A percentile compares a stretch with the other conserved stretches of the same genome.
These are phyloP conservation scores for Xylaria multiplex DNA, from an alignment of 2,329 filamentous ascomycete genomes.

Conservation along the genomic window DNA sequence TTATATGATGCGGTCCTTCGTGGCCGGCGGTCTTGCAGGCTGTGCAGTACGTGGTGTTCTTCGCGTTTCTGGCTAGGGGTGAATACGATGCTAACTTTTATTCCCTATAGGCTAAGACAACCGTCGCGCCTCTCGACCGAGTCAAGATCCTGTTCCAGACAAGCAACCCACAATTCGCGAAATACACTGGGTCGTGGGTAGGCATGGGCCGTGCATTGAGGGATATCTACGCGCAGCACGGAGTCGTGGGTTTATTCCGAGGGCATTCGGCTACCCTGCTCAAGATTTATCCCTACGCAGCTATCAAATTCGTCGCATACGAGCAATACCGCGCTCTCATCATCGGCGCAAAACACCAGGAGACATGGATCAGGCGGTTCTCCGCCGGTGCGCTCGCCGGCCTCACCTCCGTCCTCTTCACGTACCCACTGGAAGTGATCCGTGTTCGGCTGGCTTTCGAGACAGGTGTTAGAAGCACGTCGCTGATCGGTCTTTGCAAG, in stretches of 20 bases:
- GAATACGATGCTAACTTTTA: slow-evolving; percentile 17
- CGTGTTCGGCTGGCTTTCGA: slow-evolving; percentile 94
- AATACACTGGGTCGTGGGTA: slow-evolving; percentile 89
- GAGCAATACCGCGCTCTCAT: slow-evolving; percentile 88
- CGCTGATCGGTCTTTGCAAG: slow-evolving; percentile 78
- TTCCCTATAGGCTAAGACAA: slow-evolving; percentile 80
- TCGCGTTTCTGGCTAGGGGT: not conserved
- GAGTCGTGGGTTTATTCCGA: slow-evolving; percentile 81
- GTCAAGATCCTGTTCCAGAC: slow-evolving; percentile 99
- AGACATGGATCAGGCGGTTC: slow-evolving; percentile 82
- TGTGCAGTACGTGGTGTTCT: slow-evolving; percentile 76
- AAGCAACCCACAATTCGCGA: slow-evolving; percentile 90
- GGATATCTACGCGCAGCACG: slow-evolving; percentile 82
- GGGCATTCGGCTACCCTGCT: slow-evolving; percentile 94
- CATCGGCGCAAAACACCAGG: slow-evolving; percentile 75
- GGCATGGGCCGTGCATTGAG: slow-evolving; percentile 84
- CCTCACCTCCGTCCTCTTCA: slow-evolving; percentile 92
- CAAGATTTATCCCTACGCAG: slow-evolving; percentile 96
- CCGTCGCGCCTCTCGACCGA: slow-evolving; percentile 93
- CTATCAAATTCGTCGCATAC: slow-evolving; percentile 97
- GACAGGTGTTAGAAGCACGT: slow-evolving; percentile 80
- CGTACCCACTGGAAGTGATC: slow-evolving; percentile 93
- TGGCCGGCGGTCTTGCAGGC: slow-evolving; percentile 90
- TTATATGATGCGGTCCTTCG: slow-evolving; percentile 83
- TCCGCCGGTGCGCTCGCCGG: slow-evolving; percentile 80